Percentiles rank a stretch among this genome's conserved stretches.
These are phyloP conservation scores for Podila horticola DNA, from an alignment of 192 early-diverging fungal genomes.

Conservation along the genomic window DNA sequence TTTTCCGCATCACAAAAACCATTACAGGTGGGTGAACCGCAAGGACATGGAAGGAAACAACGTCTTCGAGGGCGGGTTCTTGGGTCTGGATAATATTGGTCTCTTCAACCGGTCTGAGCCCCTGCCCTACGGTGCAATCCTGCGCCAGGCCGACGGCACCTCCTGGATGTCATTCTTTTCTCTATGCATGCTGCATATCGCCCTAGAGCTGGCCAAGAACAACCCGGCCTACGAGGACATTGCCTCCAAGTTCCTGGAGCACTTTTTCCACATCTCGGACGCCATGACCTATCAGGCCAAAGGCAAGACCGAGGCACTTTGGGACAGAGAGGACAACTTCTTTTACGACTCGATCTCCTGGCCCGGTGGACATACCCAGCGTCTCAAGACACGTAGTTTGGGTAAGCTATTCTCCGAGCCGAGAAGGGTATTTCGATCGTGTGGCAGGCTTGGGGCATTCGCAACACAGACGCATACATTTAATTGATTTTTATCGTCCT, in stretches of 20 bases:
- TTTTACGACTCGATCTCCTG: slow-evolving; percentile 64
- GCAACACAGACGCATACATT: no score
- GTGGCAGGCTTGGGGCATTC: no score
- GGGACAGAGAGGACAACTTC: slow-evolving; percentile 60
- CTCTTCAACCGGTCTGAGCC: slow-evolving; percentile 65
- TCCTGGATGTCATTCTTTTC: slow-evolving; percentile 64
- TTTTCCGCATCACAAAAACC: background rate
- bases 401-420: slow-evolving; percentile 12
- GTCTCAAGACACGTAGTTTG: slow-evolving; percentile 61
- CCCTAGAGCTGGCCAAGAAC: slow-evolving; percentile 40
- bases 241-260: slow-evolving; percentile 66
- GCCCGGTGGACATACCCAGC: slow-evolving; percentile 54
- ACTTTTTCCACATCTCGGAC: slow-evolving; percentile 68
- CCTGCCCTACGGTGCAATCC: slow-evolving; percentile 52
- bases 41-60: slow-evolving; percentile 63
- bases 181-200: slow-evolving; percentile 43
- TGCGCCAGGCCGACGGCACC: slow-evolving; percentile 64
- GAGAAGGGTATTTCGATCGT: no score
- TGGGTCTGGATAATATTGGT: slow-evolving; percentile 67
- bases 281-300: slow-evolving; percentile 56
- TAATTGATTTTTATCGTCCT: background rate
- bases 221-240: slow-evolving; percentile 54
- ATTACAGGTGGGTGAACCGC: slow-evolving; percentile 60
- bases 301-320: slow-evolving; percentile 50
- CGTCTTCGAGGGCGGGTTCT: slow-evolving; percentile 64